Percentiles rank a stretch among this genome's conserved stretches.
Conservation (phyloP, 176 grass and related monocot genomes). For the Cenchrus fungigraminus region DNA sequence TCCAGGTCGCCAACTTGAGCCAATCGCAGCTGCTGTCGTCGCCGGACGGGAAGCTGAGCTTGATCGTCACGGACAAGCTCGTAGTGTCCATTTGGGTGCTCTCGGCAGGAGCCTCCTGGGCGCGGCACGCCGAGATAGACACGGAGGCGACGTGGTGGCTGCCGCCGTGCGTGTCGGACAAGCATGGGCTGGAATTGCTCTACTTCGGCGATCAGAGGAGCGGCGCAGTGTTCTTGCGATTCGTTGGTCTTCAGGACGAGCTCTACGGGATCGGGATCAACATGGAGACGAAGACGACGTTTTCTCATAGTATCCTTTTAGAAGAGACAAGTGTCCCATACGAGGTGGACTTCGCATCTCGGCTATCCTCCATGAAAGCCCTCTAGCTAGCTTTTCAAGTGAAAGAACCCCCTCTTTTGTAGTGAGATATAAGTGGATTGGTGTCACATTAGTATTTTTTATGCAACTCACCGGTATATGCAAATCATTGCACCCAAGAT, state of each 20-base stretch:
- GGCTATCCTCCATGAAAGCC: neutral
- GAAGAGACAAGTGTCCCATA: neutral
- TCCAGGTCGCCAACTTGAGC: neutral
- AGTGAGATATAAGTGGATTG: too few relatives aligned
- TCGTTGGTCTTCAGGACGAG: neutral
- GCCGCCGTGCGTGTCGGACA: neutral
- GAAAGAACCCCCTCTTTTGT: too few relatives aligned
- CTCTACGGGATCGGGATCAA: neutral
- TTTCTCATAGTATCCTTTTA: too few relatives aligned
- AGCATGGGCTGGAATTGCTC: neutral
- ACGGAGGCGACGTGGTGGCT: neutral
- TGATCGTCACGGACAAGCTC: neutral
- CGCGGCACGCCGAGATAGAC: neutral
- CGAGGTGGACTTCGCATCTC: neutral
- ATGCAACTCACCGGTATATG: too few relatives aligned
- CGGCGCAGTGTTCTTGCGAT: neutral
- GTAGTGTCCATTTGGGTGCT: neutral
- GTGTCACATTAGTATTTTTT: too few relatives aligned
- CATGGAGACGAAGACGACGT: neutral
- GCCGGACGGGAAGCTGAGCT: slow-evolving; percentile 9
- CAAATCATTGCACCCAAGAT: too few relatives aligned
- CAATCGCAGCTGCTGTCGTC: neutral
- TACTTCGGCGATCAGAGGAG: slow-evolving; percentile 10
- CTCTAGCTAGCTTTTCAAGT: neutral
- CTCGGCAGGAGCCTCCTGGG: neutral